Evolutionary conservation across 73 alveolate species (phyloP).

Genomic region (Paramecium octaurelia): DNA sequence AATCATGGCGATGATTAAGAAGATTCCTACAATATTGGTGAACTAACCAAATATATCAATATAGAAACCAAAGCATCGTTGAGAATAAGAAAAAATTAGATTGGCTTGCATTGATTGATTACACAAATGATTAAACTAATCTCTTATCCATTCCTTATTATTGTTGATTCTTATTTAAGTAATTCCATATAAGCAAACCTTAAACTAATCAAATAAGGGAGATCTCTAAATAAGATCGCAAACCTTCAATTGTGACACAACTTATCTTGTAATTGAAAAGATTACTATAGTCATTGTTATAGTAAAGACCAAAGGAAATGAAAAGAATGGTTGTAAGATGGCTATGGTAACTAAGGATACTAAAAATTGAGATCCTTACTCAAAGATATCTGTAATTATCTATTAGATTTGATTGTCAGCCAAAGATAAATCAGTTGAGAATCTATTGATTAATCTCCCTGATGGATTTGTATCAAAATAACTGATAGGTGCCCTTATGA

Average conservation of each 20-base stretch:
- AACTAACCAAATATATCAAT: slow-evolving; percentile 16
- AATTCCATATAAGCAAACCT: slow-evolving; percentile 39
- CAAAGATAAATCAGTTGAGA: slow-evolving; percentile 51
- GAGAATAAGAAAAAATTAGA: background rate
- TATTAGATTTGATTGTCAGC: background rate
- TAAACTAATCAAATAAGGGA: slow-evolving; percentile 43
- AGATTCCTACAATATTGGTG: background rate
- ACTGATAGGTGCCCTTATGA: slow-evolving; percentile 3
- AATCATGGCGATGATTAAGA: background rate
- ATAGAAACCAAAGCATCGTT: slow-evolving; percentile 35
- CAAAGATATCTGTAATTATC: background rate
- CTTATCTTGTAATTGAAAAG: background rate
- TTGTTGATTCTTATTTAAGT: slow-evolving; percentile 45
- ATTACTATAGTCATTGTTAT: background rate
- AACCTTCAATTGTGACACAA: background rate
- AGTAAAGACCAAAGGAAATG: background rate
- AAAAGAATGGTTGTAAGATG: background rate
- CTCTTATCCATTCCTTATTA: background rate
- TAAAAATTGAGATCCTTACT: slow-evolving; percentile 6
- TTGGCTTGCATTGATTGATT: background rate
- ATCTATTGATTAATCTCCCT: slow-evolving; percentile 59
- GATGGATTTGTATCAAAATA: slow-evolving; percentile 62
- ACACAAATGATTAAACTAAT: background rate
- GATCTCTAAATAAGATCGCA: slow-evolving; percentile 39
- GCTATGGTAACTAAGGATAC: slow-evolving; percentile 17